Conservation (phyloP, 257 asterid species). For the Penstemon eatonii region DNA sequence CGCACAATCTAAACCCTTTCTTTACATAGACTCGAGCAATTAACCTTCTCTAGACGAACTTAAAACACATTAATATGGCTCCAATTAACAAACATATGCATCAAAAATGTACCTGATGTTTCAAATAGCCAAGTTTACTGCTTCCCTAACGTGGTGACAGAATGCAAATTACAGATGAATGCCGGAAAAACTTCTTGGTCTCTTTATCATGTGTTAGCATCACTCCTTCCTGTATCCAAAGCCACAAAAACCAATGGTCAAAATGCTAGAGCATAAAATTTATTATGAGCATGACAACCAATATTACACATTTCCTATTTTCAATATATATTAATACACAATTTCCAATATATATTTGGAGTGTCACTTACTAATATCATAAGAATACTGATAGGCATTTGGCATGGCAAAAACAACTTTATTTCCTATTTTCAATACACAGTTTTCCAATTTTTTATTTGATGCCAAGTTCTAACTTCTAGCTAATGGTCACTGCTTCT, state of each 20-base stretch:
- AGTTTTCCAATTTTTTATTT: neutral
- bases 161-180: slow-evolving; percentile 83
- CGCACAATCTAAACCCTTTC: neutral
- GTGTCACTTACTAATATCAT: neutral
- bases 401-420: slow-evolving; percentile 8
- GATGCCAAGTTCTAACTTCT: slow-evolving; percentile 6
- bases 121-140: slow-evolving; percentile 73
- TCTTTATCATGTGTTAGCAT: slow-evolving; percentile 93
- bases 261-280: slow-evolving; percentile 3
- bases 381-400: neutral
- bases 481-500: neutral
- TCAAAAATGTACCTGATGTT: slow-evolving; percentile 64
- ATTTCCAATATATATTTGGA: slow-evolving; percentile 14
- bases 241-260: slow-evolving; percentile 28
- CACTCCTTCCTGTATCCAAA: slow-evolving; percentile 69
- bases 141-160: slow-evolving; percentile 89
- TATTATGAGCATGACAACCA: slow-evolving; percentile 23
- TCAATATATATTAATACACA: too few relatives aligned
- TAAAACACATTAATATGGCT: slow-evolving; percentile 6
- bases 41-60: slow-evolving; percentile 5
- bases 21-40: neutral
- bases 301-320: slow-evolving; percentile 9
- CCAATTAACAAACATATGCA: slow-evolving; percentile 22
- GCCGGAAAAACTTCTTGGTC: slow-evolving; percentile 80
- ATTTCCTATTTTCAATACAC: neutral